Evolutionary conservation across 2,329 filamentous ascomycete genomes (phyloP).

Genomic region (Fusarium sterilihyphosum): DNA sequence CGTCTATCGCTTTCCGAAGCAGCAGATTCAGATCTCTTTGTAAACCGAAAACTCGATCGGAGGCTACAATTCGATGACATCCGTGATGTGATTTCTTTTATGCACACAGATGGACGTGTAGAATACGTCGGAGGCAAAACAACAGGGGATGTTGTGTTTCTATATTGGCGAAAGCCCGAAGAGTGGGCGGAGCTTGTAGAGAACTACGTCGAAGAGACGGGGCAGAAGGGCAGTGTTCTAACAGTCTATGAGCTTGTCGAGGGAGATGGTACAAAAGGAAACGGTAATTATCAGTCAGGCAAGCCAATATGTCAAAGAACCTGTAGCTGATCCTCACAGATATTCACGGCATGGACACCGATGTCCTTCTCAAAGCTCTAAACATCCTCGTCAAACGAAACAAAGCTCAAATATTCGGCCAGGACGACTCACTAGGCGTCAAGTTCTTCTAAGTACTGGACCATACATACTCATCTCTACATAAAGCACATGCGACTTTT

Average conservation of each 20-base stretch:
- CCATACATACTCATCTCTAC: constrained; percentile 30
- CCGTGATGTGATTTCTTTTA: constrained; percentile 67
- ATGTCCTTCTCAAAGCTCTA: constrained; percentile 82
- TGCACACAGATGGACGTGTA: constrained; percentile 67
- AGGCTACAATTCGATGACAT: constrained; percentile 62
- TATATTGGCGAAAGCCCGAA: constrained; percentile 88
- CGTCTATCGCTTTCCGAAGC: constrained; percentile 72
- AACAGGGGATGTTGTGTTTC: constrained; percentile 65
- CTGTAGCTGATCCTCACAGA: constrained; percentile 58
- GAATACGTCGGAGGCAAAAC: constrained; percentile 68
- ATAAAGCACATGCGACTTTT: constrained; percentile 21
- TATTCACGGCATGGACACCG: constrained; percentile 87
- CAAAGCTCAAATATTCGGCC: constrained; percentile 92
- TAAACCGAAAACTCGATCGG: constrained; percentile 64
- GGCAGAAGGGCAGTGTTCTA: constrained; percentile 86
- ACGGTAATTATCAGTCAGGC: constrained; percentile 60
- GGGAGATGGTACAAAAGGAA: constrained; percentile 79
- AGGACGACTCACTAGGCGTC: constrained; percentile 87
- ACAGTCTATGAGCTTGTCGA: constrained; percentile 92
- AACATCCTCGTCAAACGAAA: constrained; percentile 86
- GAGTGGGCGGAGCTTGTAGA: constrained; percentile 88
- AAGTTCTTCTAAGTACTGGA: constrained; percentile 85
- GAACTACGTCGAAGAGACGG: constrained; percentile 86
- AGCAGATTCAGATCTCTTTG: constrained; percentile 65
- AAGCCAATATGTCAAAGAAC: neutral